Conservation (phyloP, 75 land plant species). For the Pinus taeda region DNA sequence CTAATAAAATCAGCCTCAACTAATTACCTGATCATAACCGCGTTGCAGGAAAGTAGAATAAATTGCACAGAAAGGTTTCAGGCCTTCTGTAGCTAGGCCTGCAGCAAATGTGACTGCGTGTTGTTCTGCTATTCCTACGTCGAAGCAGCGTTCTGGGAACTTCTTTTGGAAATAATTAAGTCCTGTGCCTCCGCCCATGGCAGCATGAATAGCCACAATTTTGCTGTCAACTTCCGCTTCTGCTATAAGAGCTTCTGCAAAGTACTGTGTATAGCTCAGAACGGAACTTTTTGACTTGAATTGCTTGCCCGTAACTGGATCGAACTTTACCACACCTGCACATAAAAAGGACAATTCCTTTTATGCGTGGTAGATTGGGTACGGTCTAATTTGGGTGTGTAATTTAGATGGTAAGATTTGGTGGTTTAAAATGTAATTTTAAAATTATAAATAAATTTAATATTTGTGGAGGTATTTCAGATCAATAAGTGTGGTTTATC, state of each 20-base stretch:
- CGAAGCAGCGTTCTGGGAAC: slow-evolving; percentile 60
- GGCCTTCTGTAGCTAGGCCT: slow-evolving; percentile 63
- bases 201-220: slow-evolving; percentile 35
- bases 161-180: slow-evolving; percentile 29
- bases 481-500: too few species aligned
- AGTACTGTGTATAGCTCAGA: slow-evolving; percentile 26
- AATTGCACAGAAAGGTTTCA: slow-evolving; percentile 54
- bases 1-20: not conserved
- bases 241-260: slow-evolving; percentile 34
- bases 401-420: too few species aligned
- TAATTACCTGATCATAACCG: slow-evolving; percentile 53
- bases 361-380: too few species aligned
- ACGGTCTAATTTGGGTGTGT: too few species aligned
- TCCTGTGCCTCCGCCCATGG: slow-evolving; percentile 49
- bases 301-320: slow-evolving; percentile 38
- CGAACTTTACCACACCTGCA: slow-evolving; percentile 51
- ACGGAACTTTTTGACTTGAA: slow-evolving; percentile 11
- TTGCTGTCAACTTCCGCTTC: slow-evolving; percentile 25
- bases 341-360: not conserved
- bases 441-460: too few species aligned
- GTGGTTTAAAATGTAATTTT: too few species aligned
- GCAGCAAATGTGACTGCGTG: slow-evolving; percentile 96
- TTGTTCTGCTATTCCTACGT: slow-evolving; percentile 93
- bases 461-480: too few species aligned
- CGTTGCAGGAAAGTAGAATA: slow-evolving; percentile 71